Conservation (phyloP, 768 basidiomycete genomes). For the Pleurotus djamor region DNA sequence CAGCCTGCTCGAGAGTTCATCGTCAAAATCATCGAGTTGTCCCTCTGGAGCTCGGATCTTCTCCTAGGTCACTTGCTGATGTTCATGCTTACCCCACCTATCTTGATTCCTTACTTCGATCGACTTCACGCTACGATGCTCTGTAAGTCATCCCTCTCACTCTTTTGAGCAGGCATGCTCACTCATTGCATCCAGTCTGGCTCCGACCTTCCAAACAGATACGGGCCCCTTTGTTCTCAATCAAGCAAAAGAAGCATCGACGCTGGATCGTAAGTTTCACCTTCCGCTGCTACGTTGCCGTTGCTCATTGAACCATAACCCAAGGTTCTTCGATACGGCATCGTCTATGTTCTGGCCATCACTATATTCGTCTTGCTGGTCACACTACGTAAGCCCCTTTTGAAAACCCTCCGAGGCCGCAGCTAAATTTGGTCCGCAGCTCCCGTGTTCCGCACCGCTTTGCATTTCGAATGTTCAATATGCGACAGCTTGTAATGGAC, state of each 20-base stretch:
- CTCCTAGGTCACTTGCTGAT: constrained; percentile 84
- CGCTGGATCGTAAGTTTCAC: constrained; percentile 74
- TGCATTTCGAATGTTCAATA: constrained; percentile 63
- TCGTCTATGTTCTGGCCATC: constrained; percentile 70
- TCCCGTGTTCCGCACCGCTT: constrained; percentile 53
- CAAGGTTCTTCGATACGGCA: constrained; percentile 83
- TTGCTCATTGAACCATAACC: constrained; percentile 9
- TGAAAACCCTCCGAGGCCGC: constrained; percentile 8
- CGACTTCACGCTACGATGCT: constrained; percentile 87
- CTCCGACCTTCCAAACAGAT: constrained; percentile 93
- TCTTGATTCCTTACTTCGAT: constrained; percentile 90
- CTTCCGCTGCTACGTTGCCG: not conserved
- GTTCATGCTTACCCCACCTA: constrained; percentile 88
- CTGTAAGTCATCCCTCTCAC: constrained; percentile 53
- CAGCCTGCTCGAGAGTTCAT: constrained; percentile 97
- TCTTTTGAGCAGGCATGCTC: constrained; percentile 4
- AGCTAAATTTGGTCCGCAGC: constrained; percentile 34
- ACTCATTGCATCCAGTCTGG: constrained; percentile 67
- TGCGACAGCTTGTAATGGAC: constrained; percentile 64
- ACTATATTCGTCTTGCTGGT: constrained; percentile 75
- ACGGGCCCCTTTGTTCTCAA: constrained; percentile 85
- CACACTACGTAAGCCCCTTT: constrained; percentile 60
- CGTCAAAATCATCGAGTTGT: constrained; percentile 97
- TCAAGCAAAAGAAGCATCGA: constrained; percentile 87
- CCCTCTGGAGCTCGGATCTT: constrained; percentile 94